Base-by-base conservation (phyloP, 2,329 filamentous ascomycete species). In the Scedosporium aurantiacum region DNA sequence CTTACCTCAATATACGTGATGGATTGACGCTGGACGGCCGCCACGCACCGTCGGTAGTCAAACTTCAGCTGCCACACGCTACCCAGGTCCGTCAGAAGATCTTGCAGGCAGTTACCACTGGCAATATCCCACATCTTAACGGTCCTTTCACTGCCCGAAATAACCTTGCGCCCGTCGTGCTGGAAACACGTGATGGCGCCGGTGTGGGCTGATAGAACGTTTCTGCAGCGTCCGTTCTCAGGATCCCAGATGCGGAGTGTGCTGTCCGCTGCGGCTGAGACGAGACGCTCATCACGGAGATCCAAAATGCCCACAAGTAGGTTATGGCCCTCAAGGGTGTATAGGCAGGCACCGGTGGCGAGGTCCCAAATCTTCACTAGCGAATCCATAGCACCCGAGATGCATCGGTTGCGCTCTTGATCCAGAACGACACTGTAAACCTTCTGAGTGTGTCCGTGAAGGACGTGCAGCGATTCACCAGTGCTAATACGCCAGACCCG, bases 61-160 rank as follows among this genome's bases (percentile, higher is more conserved):
- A 99, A 99, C 69, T 94, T 94, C 69, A 99, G 94, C 76, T 99
- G 94, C 94, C 94, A 99, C 6, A 99, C 94, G n/a, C 93, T 92
- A 66, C 88, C 93, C 41, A 99, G 80, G 69, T 97, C 92, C 14
- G 91, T 96, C 69, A 99, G 79, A 50, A 99, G 82, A 73, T 99
- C 93, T 66, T 93, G 89, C 60, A 96, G 86, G 71, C 91, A 97
- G 68, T 97, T 89, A 57, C 94, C 94, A 1, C 88, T 96, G 68
- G 86, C 85, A 58, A 97, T 89, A 70, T 99, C 91, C 94, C 94
- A 99, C 90, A 99, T 95, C 79, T 99, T 99, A 65, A 99, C 79
- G 3, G 91, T 97, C 69, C 93, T 87, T 72, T 99, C 94, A 63
- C 91, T 96, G 61, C 94, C 94, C 47, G 90, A 96, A 62, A 99